Evolutionary conservation across 495 filamentous ascomycete genomes (phyloP).

Genomic region (Penicillium salamii): DNA sequence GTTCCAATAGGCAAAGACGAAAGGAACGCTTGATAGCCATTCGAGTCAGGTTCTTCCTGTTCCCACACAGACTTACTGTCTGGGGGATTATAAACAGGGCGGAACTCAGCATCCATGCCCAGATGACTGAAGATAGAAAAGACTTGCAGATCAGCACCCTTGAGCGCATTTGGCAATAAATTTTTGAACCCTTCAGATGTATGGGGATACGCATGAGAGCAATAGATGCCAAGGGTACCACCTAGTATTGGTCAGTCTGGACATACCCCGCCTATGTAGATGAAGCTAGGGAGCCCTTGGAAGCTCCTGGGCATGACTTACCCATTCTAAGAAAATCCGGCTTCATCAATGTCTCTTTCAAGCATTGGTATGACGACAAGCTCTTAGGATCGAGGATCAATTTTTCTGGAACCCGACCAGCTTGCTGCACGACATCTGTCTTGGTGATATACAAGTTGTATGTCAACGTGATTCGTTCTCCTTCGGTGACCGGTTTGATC

Average conservation of each 20-base stretch:
- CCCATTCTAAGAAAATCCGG: slow-evolving; percentile 14
- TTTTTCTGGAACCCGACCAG: background rate
- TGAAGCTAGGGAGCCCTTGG: too few relatives aligned
- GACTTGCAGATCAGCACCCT: slow-evolving; percentile 21
- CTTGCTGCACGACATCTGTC: too few relatives aligned
- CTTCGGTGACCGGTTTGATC: slow-evolving; percentile 49
- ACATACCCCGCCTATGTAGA: too few relatives aligned
- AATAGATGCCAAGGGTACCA: slow-evolving; percentile 31
- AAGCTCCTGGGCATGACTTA: background rate
- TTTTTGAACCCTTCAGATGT: slow-evolving; percentile 9
- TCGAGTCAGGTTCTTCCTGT: too few relatives aligned
- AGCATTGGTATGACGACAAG: slow-evolving; percentile 6
- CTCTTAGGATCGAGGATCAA: slow-evolving; percentile 7
- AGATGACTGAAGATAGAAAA: slow-evolving; percentile 23
- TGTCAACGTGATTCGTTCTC: slow-evolving; percentile 56
- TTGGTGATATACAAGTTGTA: slow-evolving; percentile 53
- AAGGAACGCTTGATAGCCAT: background rate
- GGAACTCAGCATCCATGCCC: slow-evolving; percentile 11
- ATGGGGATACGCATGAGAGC: slow-evolving; percentile 36
- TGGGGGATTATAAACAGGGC: slow-evolving; percentile 7
- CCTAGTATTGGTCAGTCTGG: slow-evolving; percentile 9
- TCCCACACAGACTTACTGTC: too few relatives aligned
- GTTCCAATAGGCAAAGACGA: background rate
- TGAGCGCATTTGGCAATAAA: slow-evolving; percentile 54
- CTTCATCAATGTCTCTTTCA: slow-evolving; percentile 8